These are phyloP conservation scores for Raffaelea deltoideospora DNA, from an alignment of 2,329 filamentous ascomycete species.

Conservation along the genomic window DNA sequence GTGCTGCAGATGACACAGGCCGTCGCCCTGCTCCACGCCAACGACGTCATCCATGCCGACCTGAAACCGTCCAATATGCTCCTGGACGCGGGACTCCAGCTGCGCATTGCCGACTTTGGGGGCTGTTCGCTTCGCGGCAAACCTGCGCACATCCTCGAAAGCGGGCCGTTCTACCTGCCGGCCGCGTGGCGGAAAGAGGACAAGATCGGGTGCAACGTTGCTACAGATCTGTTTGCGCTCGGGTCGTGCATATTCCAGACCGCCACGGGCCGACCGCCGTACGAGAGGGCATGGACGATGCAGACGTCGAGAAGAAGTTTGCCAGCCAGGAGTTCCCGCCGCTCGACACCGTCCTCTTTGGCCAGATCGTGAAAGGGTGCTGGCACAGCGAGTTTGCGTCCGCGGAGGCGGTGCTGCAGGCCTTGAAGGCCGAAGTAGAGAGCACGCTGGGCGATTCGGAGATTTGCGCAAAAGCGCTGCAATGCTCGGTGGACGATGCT, in stretches of 20 bases:
- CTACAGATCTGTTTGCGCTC: slow-evolving; percentile 1
- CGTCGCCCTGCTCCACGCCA: not conserved
- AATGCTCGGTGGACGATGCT: too few species aligned
- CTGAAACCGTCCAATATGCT: slow-evolving; percentile 1
- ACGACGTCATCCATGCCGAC: slow-evolving; percentile 1
- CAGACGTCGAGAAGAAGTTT: not conserved
- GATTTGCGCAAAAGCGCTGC: too few species aligned
- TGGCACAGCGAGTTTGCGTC: slow-evolving; percentile 1
- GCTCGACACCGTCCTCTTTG: slow-evolving; percentile 1
- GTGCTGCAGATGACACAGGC: not conserved
- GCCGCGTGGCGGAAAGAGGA: slow-evolving; percentile 1
- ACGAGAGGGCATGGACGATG: slow-evolving; percentile 1
- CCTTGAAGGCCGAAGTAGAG: too few species aligned
- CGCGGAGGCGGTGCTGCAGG: not conserved
- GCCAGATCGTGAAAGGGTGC: not conserved
- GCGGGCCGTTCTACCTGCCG: slow-evolving; percentile 1
- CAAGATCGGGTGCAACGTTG: not conserved
- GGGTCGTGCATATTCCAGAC: slow-evolving; percentile 1
- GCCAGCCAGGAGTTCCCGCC: not conserved
- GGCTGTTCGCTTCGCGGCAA: slow-evolving; percentile 1
- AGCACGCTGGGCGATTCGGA: too few species aligned
- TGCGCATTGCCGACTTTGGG: slow-evolving; percentile 1
- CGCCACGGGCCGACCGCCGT: slow-evolving; percentile 1
- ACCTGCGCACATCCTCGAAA: not conserved
- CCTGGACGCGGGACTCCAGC: not conserved